phyloP scores from a whole-genome alignment of 2,329 filamentous ascomycete species.

The Ophiocordyceps camponoti-saundersi region DNA sequence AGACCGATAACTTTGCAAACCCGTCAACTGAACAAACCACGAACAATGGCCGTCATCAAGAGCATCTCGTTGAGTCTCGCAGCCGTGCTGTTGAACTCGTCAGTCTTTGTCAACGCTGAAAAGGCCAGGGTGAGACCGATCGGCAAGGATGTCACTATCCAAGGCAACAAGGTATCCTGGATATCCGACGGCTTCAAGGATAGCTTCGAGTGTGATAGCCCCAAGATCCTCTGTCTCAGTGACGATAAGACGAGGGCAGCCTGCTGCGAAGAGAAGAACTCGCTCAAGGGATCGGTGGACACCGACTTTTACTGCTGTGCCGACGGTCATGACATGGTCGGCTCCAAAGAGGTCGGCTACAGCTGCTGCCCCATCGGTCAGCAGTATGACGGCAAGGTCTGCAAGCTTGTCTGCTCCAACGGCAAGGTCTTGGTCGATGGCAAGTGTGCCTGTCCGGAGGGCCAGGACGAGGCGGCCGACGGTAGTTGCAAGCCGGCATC shows the following conservation, averaged over 20 bases:
- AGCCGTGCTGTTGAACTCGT: neutral
- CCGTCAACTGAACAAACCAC: neutral
- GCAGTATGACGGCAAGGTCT: conserved; percentile 3
- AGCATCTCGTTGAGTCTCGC: neutral
- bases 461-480: conserved; percentile 1
- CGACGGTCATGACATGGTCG: conserved; percentile 5
- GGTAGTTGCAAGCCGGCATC: conserved; percentile 1
- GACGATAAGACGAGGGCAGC: conserved; percentile 5
- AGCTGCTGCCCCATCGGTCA: conserved; percentile 5
- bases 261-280: conserved; percentile 2
- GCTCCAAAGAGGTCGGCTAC: conserved; percentile 2
- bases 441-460: conserved; percentile 4
- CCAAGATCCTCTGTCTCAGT: neutral
- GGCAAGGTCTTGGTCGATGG: conserved; percentile 5
- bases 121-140: neutral
- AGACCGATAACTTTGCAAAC: no score
- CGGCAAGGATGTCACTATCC: neutral
- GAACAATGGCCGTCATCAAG: neutral
- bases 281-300: conserved; percentile 4
- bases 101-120: neutral
- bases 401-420: conserved; percentile 4
- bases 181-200: neutral
- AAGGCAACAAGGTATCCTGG: neutral
- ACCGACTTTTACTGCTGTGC: conserved; percentile 7
- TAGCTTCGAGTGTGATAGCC: neutral